Evolutionary conservation across 768 basidiomycete genomes (phyloP).

Genomic region (Strobilomyces confusus): DNA sequence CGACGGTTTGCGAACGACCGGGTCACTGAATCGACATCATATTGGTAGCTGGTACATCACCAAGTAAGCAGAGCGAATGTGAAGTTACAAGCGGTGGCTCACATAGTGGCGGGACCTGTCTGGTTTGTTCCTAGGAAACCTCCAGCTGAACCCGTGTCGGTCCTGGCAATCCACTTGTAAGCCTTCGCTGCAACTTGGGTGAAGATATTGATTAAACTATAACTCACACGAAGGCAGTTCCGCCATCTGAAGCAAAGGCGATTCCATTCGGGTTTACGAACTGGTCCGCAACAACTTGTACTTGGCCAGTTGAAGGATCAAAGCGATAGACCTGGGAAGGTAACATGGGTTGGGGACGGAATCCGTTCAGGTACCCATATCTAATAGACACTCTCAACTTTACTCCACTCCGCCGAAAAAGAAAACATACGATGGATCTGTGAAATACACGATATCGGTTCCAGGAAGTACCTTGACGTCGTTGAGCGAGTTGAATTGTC

Average conservation of each 20-base stretch:
- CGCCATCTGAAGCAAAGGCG: constrained; percentile 62
- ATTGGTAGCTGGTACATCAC: constrained; percentile 57
- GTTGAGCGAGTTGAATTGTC: constrained; percentile 81
- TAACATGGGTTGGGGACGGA: constrained; percentile 62
- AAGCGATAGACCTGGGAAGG: background rate
- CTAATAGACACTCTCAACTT: constrained; percentile 27
- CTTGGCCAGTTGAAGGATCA: constrained; percentile 56
- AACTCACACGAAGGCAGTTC: constrained; percentile 56
- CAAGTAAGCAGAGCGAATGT: background rate
- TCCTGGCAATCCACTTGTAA: constrained; percentile 18
- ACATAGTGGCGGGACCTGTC: constrained; percentile 67
- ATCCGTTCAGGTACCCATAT: constrained; percentile 60
- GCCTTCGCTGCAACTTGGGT: background rate
- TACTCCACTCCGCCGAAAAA: background rate
- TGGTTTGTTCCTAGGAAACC: constrained; percentile 48
- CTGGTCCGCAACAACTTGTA: constrained; percentile 72
- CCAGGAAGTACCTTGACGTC: background rate
- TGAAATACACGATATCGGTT: background rate
- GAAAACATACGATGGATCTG: constrained; percentile 39
- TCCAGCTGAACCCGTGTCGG: constrained; percentile 31
- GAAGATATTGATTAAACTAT: background rate
- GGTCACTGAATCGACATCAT: constrained; percentile 51
- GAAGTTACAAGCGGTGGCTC: constrained; percentile 23
- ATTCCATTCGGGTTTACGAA: constrained; percentile 73
- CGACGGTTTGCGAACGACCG: background rate